Evolutionary conservation across 306 rosid species (phyloP), one percentile per base, ranked within the genome.

Genomic region (Coriaria nepalensis): DNA sequence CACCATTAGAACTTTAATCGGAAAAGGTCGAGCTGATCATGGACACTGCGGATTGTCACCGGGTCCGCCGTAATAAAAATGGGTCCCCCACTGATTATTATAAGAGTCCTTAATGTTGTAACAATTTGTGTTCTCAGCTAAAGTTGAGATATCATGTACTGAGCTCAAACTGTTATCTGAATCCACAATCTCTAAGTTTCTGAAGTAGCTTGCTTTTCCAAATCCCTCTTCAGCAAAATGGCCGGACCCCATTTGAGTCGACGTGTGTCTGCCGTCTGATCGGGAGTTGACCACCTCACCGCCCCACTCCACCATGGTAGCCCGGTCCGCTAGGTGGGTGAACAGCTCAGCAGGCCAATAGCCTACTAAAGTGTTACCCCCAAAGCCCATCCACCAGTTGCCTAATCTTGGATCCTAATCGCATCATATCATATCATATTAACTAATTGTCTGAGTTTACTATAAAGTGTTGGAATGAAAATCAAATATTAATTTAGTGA

Each of bases 241-340:
- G 0, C 98, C 98, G 0, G 98, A 90, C 0, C 94, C 95, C 98
- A 90, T 90, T 56, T 90, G 86, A 8, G 95, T 90, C 33, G 87
- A 64, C 6, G 98, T 90, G 79, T 90, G 98, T 33, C 61, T 59
- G 0, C 87, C 87, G 10, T 60, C 65, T 41, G 83, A 57, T 9
- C 81, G 66, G 0, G 95, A 42, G 65, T 90, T 85, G 10, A 90
- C 98, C 56, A 90, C 79, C 63, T 90, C 98, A 2, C 98, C 95
- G 1, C 98, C 98, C 98, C 98, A 90, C 14, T 90, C 92, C 56
- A 90, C 98, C 98, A 90, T 85, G 0, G 92, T 90, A 0, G 95
- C 98, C 9, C 61, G 86, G 5, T 76, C 67, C 1, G 78, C 85
- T 9, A 90, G 63, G 79, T 90, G 98, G 4, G 94, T 81, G 64